Evolutionary conservation across 495 filamentous ascomycete genomes (phyloP), one percentile per base, ranked within the genome.

Genomic region (Penicillium lagena): DNA sequence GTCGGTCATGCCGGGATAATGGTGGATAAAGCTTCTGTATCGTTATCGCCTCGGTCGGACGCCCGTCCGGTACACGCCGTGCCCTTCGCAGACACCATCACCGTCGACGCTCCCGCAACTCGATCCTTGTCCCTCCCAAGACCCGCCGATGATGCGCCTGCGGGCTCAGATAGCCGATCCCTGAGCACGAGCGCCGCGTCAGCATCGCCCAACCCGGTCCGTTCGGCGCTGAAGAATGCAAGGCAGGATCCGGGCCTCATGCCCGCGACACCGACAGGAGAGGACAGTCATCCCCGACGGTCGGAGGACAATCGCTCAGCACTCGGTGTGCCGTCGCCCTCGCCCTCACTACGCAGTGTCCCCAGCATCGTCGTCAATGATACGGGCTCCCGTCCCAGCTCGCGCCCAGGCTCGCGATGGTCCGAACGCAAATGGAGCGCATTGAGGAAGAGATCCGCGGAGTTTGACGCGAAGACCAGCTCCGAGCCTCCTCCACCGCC

Each of bases 301-400:
- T 54, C 57, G 33, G 51, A 50, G 15, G 52, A 45, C 28, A 43
- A 48, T 31, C 42, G 45, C 9, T 36, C 42, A 12, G 43, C 42
- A 9, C 37, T 42, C 1, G 61, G 52, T 36, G 22, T 22, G 22
- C 22, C 22, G 2, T 22, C 22, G 22, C 22, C 22, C 22, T 40
- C 64, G 9, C 51, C 60, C 22, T 67, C 68, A 15, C 40, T 66
- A 42, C 62, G 56, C 47, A 66, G 61, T 45, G 61, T 73, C 27
- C 70, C 70, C 35, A 73, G 63, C 49, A 73, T 73, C 37, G 42
- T 67, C 12, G 55, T 72, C 45, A 63, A 71, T 30, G 68, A 72
- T 39, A 39, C 51, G 17, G 52, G 48, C 13, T 42, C 55, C 7
- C 65, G 70, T 13, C 68, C 70, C 1, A 55, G 50, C 40, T 73